A percentile compares a stretch with the other conserved stretches of the same genome.
Evolutionary conservation across 2,329 filamentous ascomycete genomes (phyloP).

Genomic region (Fusarium sp.): DNA sequence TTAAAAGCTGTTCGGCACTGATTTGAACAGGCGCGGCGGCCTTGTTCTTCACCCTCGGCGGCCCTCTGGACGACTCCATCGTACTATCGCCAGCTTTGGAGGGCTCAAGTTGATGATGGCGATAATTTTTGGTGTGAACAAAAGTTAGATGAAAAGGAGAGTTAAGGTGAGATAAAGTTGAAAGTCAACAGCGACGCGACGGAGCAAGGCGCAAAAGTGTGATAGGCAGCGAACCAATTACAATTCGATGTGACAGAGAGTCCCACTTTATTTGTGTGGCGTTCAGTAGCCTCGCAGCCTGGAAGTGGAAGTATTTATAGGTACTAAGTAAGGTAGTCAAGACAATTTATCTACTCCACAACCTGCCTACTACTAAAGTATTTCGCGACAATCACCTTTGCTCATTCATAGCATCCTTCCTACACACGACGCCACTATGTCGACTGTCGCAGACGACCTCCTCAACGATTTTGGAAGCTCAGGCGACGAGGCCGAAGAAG

Average conservation of each 20-base stretch:
- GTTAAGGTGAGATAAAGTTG: conserved; percentile 20
- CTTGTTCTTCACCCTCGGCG: conserved; percentile 99
- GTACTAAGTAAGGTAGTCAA: conserved; percentile 22
- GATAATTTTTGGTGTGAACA: neutral
- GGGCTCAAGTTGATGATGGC: neutral
- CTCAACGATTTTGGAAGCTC: conserved; percentile 75
- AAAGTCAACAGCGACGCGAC: conserved; percentile 32
- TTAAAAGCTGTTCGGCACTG: conserved; percentile 94
- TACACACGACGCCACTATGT: conserved; percentile 65
- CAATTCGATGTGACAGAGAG: neutral
- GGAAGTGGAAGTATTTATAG: conserved; percentile 33
- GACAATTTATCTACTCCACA: conserved; percentile 2
- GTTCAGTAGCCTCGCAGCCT: conserved; percentile 43
- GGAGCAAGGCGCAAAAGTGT: conserved; percentile 42
- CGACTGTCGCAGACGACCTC: conserved; percentile 90
- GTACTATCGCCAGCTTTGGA: conserved; percentile 42
- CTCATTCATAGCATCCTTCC: conserved; percentile 6
- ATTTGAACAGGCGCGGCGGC: conserved; percentile 90
- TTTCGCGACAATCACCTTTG: conserved; percentile 25
- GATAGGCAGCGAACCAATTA: conserved; percentile 25
- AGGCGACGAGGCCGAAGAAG: conserved; percentile 77
- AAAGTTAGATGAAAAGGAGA: neutral
- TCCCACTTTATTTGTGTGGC: conserved; percentile 28
- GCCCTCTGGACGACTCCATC: conserved; percentile 92
- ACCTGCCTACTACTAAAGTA: neutral